Evolutionary conservation across 2,329 filamentous ascomycete genomes (phyloP).

Genomic region (Zymoseptoria brevis): DNA sequence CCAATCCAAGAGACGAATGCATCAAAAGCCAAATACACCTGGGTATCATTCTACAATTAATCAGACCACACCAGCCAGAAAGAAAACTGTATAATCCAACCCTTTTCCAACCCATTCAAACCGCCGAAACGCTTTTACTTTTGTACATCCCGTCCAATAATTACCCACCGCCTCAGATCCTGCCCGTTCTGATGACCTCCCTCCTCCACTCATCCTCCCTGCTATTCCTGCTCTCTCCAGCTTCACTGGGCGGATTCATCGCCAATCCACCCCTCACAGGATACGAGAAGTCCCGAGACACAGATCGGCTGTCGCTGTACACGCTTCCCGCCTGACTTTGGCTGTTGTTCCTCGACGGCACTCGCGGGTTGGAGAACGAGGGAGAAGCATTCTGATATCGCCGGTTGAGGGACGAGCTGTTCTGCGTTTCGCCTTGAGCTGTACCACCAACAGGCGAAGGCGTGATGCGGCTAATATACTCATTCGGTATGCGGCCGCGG

Average conservation of each 20-base stretch:
- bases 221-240: slow-evolving; percentile 8
- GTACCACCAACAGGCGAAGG: slow-evolving; percentile 3
- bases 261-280: slow-evolving; percentile 6
- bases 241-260: slow-evolving; percentile 16
- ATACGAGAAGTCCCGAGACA: slow-evolving; percentile 10
- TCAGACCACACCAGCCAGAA: not conserved
- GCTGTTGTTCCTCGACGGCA: not conserved
- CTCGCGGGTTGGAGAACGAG: not conserved
- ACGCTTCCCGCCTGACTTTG: slow-evolving; percentile 1
- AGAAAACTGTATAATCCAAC: not conserved
- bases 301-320: slow-evolving; percentile 6
- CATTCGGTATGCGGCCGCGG: slow-evolving; percentile 8
- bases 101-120: not conserved
- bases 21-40: not conserved
- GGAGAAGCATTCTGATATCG: not conserved
- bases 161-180: not conserved
- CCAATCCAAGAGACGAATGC: too few species aligned
- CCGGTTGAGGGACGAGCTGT: not conserved
- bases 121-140: not conserved
- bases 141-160: not conserved
- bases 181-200: not conserved
- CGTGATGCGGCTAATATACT: slow-evolving; percentile 13
- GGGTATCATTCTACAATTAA: not conserved
- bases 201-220: not conserved
- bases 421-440: not conserved